These are phyloP conservation scores for Mortierella sp. DNA, from an alignment of 371 early-diverging fungal genomes.

Conservation along the genomic window DNA sequence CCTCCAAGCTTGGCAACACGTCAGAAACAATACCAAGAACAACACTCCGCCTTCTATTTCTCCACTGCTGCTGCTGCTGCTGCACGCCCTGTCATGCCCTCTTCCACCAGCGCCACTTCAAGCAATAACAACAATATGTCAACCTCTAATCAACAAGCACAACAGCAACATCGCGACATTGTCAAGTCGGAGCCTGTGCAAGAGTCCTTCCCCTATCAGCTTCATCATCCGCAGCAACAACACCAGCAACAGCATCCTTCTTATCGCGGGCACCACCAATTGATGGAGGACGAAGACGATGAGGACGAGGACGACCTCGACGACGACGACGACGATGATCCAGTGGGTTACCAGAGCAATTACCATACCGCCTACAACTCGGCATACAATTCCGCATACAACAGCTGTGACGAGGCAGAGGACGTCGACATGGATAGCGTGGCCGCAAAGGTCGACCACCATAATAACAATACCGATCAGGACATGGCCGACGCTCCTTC, in stretches of 20 bases:
- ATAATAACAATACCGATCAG: constrained; percentile 24
- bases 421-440: constrained; percentile 57
- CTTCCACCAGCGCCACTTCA: neutral
- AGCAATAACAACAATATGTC: neutral
- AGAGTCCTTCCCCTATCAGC: constrained; percentile 7
- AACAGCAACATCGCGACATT: neutral
- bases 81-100: constrained; percentile 1
- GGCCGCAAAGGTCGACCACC: constrained; percentile 39
- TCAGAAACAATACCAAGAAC: neutral
- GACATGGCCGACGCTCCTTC: constrained; percentile 50
- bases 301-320: constrained; percentile 33
- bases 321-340: constrained; percentile 50
- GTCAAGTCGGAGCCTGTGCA: constrained; percentile 18
- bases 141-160: neutral
- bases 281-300: constrained; percentile 43
- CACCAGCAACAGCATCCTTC: constrained; percentile 11
- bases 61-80: neutral
- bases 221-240: constrained; percentile 9
- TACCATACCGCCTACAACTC: constrained; percentile 40
- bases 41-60: constrained; percentile 1
- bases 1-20: constrained; percentile 2
- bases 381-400: constrained; percentile 54
- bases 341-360: constrained; percentile 26
- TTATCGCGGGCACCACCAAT: constrained; percentile 29
- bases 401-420: constrained; percentile 49